These are phyloP conservation scores for Skeletonema menzelii DNA, from an alignment of 108 stramenopile genomes.

Conservation along the genomic window DNA sequence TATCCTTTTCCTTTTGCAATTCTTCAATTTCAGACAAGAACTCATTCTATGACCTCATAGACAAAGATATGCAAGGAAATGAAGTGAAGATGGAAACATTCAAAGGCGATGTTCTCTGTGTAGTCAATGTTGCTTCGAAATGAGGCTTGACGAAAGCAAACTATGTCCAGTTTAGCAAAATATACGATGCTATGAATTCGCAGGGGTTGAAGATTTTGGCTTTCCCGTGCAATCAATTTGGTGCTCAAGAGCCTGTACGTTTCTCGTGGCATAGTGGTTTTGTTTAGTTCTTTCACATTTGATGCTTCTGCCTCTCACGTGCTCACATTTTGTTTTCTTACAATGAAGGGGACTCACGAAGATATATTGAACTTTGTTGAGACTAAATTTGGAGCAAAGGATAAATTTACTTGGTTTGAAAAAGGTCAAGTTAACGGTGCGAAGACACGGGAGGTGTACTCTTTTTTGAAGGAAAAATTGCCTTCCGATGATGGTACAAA, in stretches of 20 bases:
- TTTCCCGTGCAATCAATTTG: constrained; percentile 86
- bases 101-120: constrained; percentile 60
- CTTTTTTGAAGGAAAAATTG: constrained; percentile 59
- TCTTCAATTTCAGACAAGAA: constrained; percentile 17
- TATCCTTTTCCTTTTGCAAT: neutral
- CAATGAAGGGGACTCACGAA: constrained; percentile 51
- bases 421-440: constrained; percentile 80
- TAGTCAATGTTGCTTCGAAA: constrained; percentile 83
- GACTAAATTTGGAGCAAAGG: constrained; percentile 40
- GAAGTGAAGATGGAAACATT: constrained; percentile 54
- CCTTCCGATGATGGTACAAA: constrained; percentile 62
- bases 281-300: neutral
- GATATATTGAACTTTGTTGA: constrained; percentile 67
- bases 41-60: constrained; percentile 54
- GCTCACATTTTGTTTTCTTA: neutral
- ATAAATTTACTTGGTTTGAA: constrained; percentile 77
- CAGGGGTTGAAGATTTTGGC: constrained; percentile 72
- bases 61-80: constrained; percentile 52
- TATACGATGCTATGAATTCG: constrained; percentile 54
- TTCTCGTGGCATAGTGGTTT: neutral
- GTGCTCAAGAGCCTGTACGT: constrained; percentile 71
- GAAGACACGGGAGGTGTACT: constrained; percentile 68
- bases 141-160: constrained; percentile 54
- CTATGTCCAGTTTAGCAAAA: constrained; percentile 49
- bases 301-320: neutral